phyloP scores from a whole-genome alignment of 2,329 filamentous ascomycete genomes.

The Setomelanomma holmii region DNA sequence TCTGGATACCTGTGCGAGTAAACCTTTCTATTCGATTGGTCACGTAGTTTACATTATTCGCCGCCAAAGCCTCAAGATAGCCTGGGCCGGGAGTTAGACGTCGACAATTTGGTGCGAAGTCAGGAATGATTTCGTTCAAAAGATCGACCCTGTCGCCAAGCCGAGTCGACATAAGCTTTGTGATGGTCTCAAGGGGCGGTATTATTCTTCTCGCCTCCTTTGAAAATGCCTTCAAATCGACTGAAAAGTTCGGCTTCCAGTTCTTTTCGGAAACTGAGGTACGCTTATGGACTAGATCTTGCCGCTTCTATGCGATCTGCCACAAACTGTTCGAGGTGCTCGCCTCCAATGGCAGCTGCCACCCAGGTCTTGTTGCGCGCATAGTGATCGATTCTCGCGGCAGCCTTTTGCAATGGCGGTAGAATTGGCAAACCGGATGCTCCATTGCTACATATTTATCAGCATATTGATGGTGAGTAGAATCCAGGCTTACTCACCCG shows the following conservation, averaged over 20 bases:
- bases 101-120: slow-evolving; percentile 11
- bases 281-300: slow-evolving; percentile 56
- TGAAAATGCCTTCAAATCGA: slow-evolving; percentile 43
- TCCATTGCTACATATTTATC: slow-evolving; percentile 52
- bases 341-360: slow-evolving; percentile 60
- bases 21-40: slow-evolving; percentile 32
- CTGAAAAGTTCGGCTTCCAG: slow-evolving; percentile 64
- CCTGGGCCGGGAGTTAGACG: slow-evolving; percentile 31
- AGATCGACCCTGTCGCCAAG: slow-evolving; percentile 41
- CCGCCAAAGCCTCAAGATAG: slow-evolving; percentile 46
- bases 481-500: slow-evolving; percentile 31
- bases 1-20: slow-evolving; percentile 35
- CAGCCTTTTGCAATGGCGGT: slow-evolving; percentile 63
- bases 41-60: slow-evolving; percentile 47
- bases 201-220: slow-evolving; percentile 28
- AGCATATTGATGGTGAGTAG: no score
- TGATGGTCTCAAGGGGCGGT: slow-evolving; percentile 15
- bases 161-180: slow-evolving; percentile 33
- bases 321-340: slow-evolving; percentile 62
- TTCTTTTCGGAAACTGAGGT: slow-evolving; percentile 54
- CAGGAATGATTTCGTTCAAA: slow-evolving; percentile 38
- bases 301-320: slow-evolving; percentile 43
- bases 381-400: slow-evolving; percentile 59
- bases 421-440: slow-evolving; percentile 67
- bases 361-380: slow-evolving; percentile 66